Conservation (phyloP, 495 filamentous ascomycete species). For the Penicillium coprophilum region DNA sequence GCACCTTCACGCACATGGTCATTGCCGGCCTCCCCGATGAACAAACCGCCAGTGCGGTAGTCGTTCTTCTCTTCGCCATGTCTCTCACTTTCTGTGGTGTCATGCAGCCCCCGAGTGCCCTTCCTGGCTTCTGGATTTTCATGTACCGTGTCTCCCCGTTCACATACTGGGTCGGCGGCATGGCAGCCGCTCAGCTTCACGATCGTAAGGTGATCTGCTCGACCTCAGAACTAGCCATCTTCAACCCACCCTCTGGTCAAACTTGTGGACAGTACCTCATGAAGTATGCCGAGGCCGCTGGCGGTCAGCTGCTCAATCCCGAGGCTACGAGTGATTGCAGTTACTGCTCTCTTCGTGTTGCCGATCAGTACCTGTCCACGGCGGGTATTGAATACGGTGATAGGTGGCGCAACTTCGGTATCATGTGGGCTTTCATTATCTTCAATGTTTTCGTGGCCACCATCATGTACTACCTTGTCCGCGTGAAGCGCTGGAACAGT, state of each 20-base stretch:
- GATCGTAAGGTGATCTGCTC: slow-evolving; percentile 56
- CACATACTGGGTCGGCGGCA: slow-evolving; percentile 57
- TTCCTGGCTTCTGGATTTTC: slow-evolving; percentile 62
- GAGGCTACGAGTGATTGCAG: slow-evolving; percentile 36
- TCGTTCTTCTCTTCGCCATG: slow-evolving; percentile 56
- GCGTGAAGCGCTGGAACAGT: slow-evolving; percentile 38
- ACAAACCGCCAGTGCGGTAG: slow-evolving; percentile 53
- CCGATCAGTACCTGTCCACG: slow-evolving; percentile 40
- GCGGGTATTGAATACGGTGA: slow-evolving; percentile 38
- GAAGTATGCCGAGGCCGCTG: slow-evolving; percentile 26
- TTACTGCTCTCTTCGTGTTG: slow-evolving; percentile 42
- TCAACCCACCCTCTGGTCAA: slow-evolving; percentile 47
- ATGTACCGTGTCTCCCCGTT: slow-evolving; percentile 53
- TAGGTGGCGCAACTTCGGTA: slow-evolving; percentile 48
- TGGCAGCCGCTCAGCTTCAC: slow-evolving; percentile 55
- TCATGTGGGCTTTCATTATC: slow-evolving; percentile 51
- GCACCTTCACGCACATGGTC: slow-evolving; percentile 54
- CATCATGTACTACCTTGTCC: slow-evolving; percentile 48
- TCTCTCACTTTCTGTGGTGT: slow-evolving; percentile 58
- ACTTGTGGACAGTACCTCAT: slow-evolving; percentile 54
- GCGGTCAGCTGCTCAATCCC: slow-evolving; percentile 37
- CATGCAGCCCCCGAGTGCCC: slow-evolving; percentile 55
- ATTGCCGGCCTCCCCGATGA: slow-evolving; percentile 57
- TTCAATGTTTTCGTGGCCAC: slow-evolving; percentile 50
- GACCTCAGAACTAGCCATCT: slow-evolving; percentile 51